Evolutionary conservation across 257 asterid species (phyloP).

Genomic region (Schizonepeta tenuifolia): DNA sequence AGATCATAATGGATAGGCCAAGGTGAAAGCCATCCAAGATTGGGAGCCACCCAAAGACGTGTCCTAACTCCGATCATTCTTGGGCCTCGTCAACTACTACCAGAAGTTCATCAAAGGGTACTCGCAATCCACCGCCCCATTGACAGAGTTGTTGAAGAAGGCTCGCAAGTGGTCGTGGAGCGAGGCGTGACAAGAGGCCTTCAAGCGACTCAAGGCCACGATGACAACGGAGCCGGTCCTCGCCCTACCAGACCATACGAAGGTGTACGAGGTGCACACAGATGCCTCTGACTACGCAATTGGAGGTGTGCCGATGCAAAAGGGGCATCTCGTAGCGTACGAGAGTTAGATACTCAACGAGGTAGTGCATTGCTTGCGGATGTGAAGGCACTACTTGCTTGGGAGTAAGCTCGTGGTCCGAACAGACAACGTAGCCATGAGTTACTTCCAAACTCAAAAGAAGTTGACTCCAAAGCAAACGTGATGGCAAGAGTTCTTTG

Average conservation of each 20-base stretch:
- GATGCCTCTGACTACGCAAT: background rate
- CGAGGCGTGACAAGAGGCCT: background rate
- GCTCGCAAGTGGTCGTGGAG: background rate
- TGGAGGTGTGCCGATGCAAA: background rate
- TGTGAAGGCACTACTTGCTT: too few relatives aligned
- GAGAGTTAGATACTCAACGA: background rate
- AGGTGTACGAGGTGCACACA: background rate
- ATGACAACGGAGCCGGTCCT: background rate
- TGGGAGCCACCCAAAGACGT: background rate
- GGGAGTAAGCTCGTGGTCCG: too few relatives aligned
- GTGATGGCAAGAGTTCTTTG: background rate
- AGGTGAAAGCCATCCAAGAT: background rate
- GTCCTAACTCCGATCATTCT: too few relatives aligned
- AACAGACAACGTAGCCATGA: too few relatives aligned
- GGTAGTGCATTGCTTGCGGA: too few relatives aligned
- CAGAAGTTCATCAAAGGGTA: background rate
- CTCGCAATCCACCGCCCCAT: background rate
- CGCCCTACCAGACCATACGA: background rate
- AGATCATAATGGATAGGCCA: too few relatives aligned
- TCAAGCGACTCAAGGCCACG: background rate
- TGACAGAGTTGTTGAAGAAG: too few relatives aligned
- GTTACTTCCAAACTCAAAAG: too few relatives aligned
- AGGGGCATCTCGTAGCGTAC: background rate
- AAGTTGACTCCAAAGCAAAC: background rate
- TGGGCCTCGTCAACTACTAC: background rate